Evolutionary conservation across 495 filamentous ascomycete genomes (phyloP).

Genomic region (Astrocystis sublimbata): DNA sequence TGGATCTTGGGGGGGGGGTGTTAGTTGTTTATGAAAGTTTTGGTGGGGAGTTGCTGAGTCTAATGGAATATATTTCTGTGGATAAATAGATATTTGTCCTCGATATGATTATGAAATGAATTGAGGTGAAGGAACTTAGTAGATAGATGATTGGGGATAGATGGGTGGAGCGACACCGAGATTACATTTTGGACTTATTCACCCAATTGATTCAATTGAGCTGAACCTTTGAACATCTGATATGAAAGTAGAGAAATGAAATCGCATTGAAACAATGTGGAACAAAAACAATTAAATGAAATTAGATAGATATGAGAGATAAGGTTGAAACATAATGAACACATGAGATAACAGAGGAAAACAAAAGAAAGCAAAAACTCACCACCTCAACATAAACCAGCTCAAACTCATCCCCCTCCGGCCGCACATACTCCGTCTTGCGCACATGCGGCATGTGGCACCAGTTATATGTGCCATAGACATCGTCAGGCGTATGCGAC

Average conservation of each 20-base stretch:
- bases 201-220: too few relatives aligned
- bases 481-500: constrained; percentile 47
- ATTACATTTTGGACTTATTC: too few relatives aligned
- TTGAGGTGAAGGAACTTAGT: too few relatives aligned
- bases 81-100: background rate
- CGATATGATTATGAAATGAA: too few relatives aligned
- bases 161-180: too few relatives aligned
- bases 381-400: constrained; percentile 69
- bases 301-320: too few relatives aligned
- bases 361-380: constrained; percentile 21
- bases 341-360: background rate
- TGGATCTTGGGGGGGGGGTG: constrained; percentile 54
- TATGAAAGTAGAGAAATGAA: too few relatives aligned
- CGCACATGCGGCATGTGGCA: constrained; percentile 80
- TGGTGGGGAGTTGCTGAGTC: background rate
- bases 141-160: too few relatives aligned
- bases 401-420: constrained; percentile 49
- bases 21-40: constrained; percentile 1
- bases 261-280: too few relatives aligned
- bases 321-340: background rate
- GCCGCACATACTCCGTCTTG: constrained; percentile 53
- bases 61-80: background rate
- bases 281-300: too few relatives aligned
- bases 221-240: too few relatives aligned
- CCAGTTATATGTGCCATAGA: constrained; percentile 66